Evolutionary conservation across 345 rosid genomes (phyloP), one percentile per base, ranked within the genome.

Genomic region (Populus nigra): DNA sequence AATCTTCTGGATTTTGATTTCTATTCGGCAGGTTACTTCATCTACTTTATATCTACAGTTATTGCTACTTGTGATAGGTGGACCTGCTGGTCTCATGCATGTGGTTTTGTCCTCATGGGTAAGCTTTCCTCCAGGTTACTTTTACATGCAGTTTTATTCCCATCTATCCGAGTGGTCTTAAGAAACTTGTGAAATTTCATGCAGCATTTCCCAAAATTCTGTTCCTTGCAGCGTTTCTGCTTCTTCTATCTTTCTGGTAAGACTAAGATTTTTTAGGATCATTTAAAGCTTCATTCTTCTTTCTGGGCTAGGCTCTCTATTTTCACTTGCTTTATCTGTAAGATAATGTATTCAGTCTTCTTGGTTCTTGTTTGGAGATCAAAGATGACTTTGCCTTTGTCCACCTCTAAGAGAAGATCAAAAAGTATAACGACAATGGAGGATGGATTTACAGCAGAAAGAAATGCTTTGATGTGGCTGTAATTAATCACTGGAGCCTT

Each of bases 21-120:
- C 65, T 59, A 10, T 27, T 62, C 75, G 79, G 78, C 91, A 91
- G 94, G 92, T 84, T 86, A 83, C 82, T 81, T 83, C 57, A 63
- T 88, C 71, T 89, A 87, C 79, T 88, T 91, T 81, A 63, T 82
- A 41, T 74, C 77, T 69, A 84, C 89, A 61, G 69, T 81, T n/a
- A 76, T 84, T 71, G 90, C 92, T 78, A 80, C 86, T 57, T 88
- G 90, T 81, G 75, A 84, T 31, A 79, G 80, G 31, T 91, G 94
- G 92, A 53, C 78, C 29, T 84, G 89, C 86, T 91, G 92, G 92
- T 87, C 88, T 6, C 81, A 83, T 70, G 83, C 86, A 68, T 89
- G 91, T 67, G 91, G 92, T 41, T 91, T 91, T 82, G 82, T 91
- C 76, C 82, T 86, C 77, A 89, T 88, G 91, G 90, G 94, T 90